Percentiles rank a stretch among this genome's conserved stretches.
Conservation (phyloP, 2,329 filamentous ascomycete genomes). For the Aspergillaceae sp. region DNA sequence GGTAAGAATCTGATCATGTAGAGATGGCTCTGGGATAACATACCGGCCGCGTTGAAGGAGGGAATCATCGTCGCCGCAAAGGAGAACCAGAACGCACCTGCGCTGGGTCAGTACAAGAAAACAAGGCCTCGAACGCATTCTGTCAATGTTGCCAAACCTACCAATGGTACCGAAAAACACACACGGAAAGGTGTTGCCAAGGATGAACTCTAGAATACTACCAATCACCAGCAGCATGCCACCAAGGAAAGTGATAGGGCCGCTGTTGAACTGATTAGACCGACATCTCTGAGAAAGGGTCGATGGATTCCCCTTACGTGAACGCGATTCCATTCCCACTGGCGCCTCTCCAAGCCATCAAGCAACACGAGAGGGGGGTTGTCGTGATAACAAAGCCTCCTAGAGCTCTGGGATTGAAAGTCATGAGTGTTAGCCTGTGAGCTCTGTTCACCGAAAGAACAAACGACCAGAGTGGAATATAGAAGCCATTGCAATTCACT, state of each 20-base stretch:
- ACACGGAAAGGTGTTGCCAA: slow-evolving; percentile 53
- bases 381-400: slow-evolving; percentile 20
- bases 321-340: slow-evolving; percentile 18
- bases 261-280: slow-evolving; percentile 24
- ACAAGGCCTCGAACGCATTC: neutral
- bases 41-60: slow-evolving; percentile 43
- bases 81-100: slow-evolving; percentile 46
- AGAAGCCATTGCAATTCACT: neutral
- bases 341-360: slow-evolving; percentile 21
- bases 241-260: slow-evolving; percentile 45
- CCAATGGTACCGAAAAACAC: slow-evolving; percentile 50
- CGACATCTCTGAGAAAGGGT: slow-evolving; percentile 1
- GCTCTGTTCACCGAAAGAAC: neutral
- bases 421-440: neutral
- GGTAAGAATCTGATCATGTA: slow-evolving; percentile 40
- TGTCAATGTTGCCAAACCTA: slow-evolving; percentile 9
- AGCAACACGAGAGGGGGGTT: slow-evolving; percentile 16
- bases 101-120: slow-evolving; percentile 1
- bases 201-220: slow-evolving; percentile 48
- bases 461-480: neutral
- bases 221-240: slow-evolving; percentile 47
- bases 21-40: slow-evolving; percentile 28
- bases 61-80: slow-evolving; percentile 50
- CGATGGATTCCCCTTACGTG: slow-evolving; percentile 9
- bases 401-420: slow-evolving; percentile 8